phyloP scores from a whole-genome alignment of 2,329 filamentous ascomycete genomes.

The Bimuria novae-zelandiae region DNA sequence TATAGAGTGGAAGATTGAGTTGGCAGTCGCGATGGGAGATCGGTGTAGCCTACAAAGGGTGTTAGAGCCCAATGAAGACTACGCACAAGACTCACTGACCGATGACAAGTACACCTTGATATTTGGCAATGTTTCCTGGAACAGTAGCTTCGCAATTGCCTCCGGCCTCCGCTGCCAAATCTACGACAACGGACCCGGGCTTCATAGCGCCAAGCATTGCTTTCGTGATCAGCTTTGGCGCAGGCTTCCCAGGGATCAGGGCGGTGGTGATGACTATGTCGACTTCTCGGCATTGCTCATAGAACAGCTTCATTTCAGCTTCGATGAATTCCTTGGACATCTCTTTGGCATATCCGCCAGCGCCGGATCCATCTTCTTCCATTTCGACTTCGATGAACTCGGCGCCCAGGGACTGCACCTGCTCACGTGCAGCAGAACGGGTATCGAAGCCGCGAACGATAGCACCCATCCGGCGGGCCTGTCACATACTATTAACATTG shows the following conservation, averaged over 20 bases:
- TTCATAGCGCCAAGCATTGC: slow-evolving; percentile 84
- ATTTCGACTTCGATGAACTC: slow-evolving; percentile 89
- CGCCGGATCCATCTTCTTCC: slow-evolving; percentile 80
- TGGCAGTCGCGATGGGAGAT: slow-evolving; percentile 82
- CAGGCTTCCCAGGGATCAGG: slow-evolving; percentile 82
- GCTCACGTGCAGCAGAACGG: slow-evolving; percentile 82
- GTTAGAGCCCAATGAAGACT: slow-evolving; percentile 42
- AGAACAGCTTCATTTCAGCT: slow-evolving; percentile 90
- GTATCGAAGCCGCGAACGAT: slow-evolving; percentile 92
- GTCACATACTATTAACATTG: too few species aligned
- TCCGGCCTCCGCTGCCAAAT: slow-evolving; percentile 84
- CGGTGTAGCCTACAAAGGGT: slow-evolving; percentile 66
- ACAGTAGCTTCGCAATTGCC: slow-evolving; percentile 86
- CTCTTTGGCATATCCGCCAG: slow-evolving; percentile 87
- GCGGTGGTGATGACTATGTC: slow-evolving; percentile 94
- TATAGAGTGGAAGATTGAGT: slow-evolving; percentile 90
- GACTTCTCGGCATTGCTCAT: slow-evolving; percentile 83
- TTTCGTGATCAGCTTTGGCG: slow-evolving; percentile 82
- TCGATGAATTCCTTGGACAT: slow-evolving; percentile 95
- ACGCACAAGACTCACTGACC: slow-evolving; percentile 56
- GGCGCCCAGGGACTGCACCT: slow-evolving; percentile 86
- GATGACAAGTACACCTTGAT: slow-evolving; percentile 83
- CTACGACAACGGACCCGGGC: slow-evolving; percentile 85
- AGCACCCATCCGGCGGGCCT: slow-evolving; percentile 80
- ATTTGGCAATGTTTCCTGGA: slow-evolving; percentile 69